A percentile compares a stretch with the other conserved stretches of the same genome.
These are phyloP conservation scores for Cladosporium sp. DNA, from an alignment of 2,329 filamentous ascomycete genomes.

Conservation along the genomic window DNA sequence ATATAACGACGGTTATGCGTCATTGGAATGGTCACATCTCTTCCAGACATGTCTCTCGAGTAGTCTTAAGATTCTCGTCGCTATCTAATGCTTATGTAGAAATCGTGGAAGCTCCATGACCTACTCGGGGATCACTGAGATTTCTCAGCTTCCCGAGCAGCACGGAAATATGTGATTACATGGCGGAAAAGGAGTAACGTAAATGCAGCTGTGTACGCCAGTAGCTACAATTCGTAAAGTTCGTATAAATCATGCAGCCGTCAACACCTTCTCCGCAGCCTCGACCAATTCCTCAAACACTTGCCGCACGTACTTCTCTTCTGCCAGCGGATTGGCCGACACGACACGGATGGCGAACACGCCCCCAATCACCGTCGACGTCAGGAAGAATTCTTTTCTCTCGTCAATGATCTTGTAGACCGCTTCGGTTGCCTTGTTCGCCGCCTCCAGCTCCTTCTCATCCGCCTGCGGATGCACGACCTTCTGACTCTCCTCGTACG, in stretches of 20 bases:
- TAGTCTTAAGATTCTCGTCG: too few relatives aligned
- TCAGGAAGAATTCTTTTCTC: slow-evolving; percentile 74
- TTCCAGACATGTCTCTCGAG: too few relatives aligned
- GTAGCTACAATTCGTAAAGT: not conserved
- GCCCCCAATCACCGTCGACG: slow-evolving; percentile 65
- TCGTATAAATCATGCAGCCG: not conserved
- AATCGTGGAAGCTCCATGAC: too few relatives aligned
- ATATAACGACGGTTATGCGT: slow-evolving; percentile 10
- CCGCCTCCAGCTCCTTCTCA: slow-evolving; percentile 42
- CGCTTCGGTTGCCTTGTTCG: slow-evolving; percentile 63
- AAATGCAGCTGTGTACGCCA: too few relatives aligned
- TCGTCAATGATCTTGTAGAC: slow-evolving; percentile 71
- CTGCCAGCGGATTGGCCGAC: slow-evolving; percentile 61
- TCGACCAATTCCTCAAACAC: slow-evolving; percentile 70
- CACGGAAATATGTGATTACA: too few relatives aligned
- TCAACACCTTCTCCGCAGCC: slow-evolving; percentile 52
- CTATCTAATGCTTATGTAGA: too few relatives aligned
- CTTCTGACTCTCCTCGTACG: slow-evolving; percentile 24
- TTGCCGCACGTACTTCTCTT: slow-evolving; percentile 64
- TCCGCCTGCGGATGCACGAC: slow-evolving; percentile 23
- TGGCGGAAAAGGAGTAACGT: too few relatives aligned
- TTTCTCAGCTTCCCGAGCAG: too few relatives aligned
- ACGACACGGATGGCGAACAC: slow-evolving; percentile 76
- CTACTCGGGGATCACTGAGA: too few relatives aligned
- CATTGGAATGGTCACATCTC: not conserved